These are phyloP conservation scores for Saitozyma sp. DNA, from an alignment of 768 basidiomycete species.

Conservation along the genomic window DNA sequence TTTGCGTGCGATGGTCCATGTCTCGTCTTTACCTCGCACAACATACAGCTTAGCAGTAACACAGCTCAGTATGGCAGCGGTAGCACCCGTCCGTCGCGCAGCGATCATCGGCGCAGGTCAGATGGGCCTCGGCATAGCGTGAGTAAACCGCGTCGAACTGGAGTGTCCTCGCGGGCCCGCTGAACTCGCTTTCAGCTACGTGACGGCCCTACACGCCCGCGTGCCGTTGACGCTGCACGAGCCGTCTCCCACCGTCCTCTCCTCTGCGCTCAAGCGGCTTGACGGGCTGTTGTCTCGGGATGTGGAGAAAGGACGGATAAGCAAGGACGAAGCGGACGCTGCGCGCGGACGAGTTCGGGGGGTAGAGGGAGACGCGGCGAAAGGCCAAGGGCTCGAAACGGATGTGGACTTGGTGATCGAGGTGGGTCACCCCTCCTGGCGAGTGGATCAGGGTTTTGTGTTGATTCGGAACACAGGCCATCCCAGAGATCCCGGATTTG, in stretches of 20 bases:
- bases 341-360: slow-evolving; percentile 63
- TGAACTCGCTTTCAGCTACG: slow-evolving; percentile 24
- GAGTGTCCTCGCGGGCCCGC: background rate
- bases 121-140: slow-evolving; percentile 83
- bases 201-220: slow-evolving; percentile 73
- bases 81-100: slow-evolving; percentile 31
- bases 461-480: slow-evolving; percentile 61
- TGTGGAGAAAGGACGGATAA: slow-evolving; percentile 75
- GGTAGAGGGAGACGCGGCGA: slow-evolving; percentile 15
- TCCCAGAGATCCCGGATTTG: slow-evolving; percentile 75
- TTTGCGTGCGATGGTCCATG: too few relatives aligned
- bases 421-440: slow-evolving; percentile 55
- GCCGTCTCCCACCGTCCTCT: slow-evolving; percentile 69
- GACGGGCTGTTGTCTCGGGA: slow-evolving; percentile 87
- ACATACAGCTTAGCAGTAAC: too few relatives aligned
- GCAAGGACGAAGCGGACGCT: slow-evolving; percentile 68
- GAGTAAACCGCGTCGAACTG: slow-evolving; percentile 56
- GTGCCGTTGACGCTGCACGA: slow-evolving; percentile 86
- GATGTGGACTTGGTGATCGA: slow-evolving; percentile 92
- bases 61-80: slow-evolving; percentile 15
- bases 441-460: background rate
- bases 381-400: slow-evolving; percentile 52
- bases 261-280: slow-evolving; percentile 69
- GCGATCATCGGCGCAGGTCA: slow-evolving; percentile 52
- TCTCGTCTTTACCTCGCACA: too few relatives aligned